phyloP scores from a whole-genome alignment of 441 rosid genomes.

The Euphorbia schlechtendalii region DNA sequence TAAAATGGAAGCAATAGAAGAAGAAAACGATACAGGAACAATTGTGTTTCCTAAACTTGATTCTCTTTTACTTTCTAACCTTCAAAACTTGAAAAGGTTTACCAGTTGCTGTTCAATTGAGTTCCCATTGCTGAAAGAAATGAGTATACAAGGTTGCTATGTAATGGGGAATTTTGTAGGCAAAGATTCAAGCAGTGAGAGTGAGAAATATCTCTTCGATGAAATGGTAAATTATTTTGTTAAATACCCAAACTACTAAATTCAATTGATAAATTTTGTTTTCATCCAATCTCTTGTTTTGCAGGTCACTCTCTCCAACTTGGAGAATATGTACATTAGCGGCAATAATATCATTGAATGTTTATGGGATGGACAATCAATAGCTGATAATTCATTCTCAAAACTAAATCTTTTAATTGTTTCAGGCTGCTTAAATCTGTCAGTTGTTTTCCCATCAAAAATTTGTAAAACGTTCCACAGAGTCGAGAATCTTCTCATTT shows the following conservation, averaged over 20 bases:
- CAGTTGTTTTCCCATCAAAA: too few relatives aligned
- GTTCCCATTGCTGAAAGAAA: background rate
- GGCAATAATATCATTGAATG: background rate
- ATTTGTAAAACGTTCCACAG: background rate
- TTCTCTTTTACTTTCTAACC: background rate
- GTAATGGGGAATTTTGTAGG: background rate
- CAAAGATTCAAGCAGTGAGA: too few relatives aligned
- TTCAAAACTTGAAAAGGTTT: background rate
- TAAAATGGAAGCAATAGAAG: background rate
- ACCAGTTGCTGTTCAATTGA: too few relatives aligned
- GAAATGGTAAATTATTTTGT: too few relatives aligned
- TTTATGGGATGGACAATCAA: conserved; percentile 2
- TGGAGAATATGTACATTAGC: background rate
- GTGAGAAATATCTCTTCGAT: too few relatives aligned
- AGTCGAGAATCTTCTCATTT: too few relatives aligned
- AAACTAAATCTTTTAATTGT: background rate
- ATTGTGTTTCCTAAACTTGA: background rate
- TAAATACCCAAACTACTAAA: too few relatives aligned
- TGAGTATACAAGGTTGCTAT: background rate
- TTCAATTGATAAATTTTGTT: background rate
- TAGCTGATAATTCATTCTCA: background rate
- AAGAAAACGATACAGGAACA: too few relatives aligned
- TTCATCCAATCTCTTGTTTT: too few relatives aligned
- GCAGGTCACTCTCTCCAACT: background rate
- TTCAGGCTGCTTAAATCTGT: background rate